Base-by-base conservation (phyloP, 306 rosid species). In the Casuarina glauca region DNA sequence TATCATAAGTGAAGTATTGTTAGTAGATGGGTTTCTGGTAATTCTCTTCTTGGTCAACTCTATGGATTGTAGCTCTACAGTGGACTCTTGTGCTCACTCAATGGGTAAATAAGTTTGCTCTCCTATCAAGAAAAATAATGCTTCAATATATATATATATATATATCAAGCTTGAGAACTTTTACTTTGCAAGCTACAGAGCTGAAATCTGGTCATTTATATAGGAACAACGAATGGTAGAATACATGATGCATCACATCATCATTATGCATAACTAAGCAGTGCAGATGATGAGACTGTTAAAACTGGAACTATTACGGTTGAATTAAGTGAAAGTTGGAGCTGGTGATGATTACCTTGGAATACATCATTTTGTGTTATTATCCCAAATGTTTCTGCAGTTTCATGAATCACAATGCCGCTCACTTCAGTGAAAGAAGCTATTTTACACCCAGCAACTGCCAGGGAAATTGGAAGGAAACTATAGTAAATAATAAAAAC, bases 381-480 rank as follows among this genome's bases (percentile, higher is more conserved):
- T 49, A 95, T 84, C 74, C 97, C 97, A 78, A 93, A 93, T 2
- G 90, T 81, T 87, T 95, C 97, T 15, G 94, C 87, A 48, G 96
- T 95, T 86, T 95, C 97, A 75, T 91, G 88, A 75, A 93, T 91
- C 91, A 95, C 83, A 76, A 92, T 87, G 43, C 99, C 97, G 35
- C 85, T 66, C 61, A 78, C 84, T 76, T 97, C 90, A 42, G 86
- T 81, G 72, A 82, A 82, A 82, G 91, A 75, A 75, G 78, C 78
- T 78, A 84, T 74, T 74, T 88, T 89, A 81, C 97, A 91, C 77
- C 88, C 90, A 62, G 74, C 94, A 81, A 95, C 97, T 95, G 90
- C 85, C 55, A 79, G 54, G 43, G 68, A 13, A 73, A 13, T 84
- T 69, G 64, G 55, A 69, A 13, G 74, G 64, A 66, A 35, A 50